Conservation (phyloP, 495 filamentous ascomycete species). For the Aspergillus affinis region DNA sequence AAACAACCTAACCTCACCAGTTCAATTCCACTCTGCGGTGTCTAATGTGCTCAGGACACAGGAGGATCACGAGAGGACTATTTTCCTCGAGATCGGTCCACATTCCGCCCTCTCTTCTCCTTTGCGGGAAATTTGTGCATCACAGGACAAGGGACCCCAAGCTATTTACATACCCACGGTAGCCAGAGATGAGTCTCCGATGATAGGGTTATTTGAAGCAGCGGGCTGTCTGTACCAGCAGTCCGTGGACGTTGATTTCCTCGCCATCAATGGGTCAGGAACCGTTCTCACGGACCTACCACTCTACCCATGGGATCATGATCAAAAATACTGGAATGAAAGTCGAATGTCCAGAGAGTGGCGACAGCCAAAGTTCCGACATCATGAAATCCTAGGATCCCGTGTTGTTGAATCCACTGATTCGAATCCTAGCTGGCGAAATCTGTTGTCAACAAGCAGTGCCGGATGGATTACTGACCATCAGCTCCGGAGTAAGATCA, state of each 20-base stretch:
- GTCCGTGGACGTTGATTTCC: too few species aligned
- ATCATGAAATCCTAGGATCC: not conserved
- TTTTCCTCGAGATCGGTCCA: constrained; percentile 47
- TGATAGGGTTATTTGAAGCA: not conserved
- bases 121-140: too few species aligned
- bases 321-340: not conserved
- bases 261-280: not conserved
- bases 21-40: constrained; percentile 29
- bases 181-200: too few species aligned
- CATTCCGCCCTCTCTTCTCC: constrained; percentile 35
- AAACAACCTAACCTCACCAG: constrained; percentile 24
- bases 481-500: not conserved
- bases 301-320: not conserved
- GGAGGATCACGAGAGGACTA: constrained; percentile 5
- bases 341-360: not conserved
- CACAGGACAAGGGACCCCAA: too few species aligned
- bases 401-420: not conserved
- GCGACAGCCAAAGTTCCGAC: not conserved
- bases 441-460: not conserved
- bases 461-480: not conserved
- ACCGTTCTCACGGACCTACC: not conserved
- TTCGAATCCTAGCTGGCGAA: not conserved
- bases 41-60: not conserved
- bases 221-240: not conserved
- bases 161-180: too few species aligned